Conservation (phyloP, 23 red algal genomes). For the Agarophyton chilense region DNA sequence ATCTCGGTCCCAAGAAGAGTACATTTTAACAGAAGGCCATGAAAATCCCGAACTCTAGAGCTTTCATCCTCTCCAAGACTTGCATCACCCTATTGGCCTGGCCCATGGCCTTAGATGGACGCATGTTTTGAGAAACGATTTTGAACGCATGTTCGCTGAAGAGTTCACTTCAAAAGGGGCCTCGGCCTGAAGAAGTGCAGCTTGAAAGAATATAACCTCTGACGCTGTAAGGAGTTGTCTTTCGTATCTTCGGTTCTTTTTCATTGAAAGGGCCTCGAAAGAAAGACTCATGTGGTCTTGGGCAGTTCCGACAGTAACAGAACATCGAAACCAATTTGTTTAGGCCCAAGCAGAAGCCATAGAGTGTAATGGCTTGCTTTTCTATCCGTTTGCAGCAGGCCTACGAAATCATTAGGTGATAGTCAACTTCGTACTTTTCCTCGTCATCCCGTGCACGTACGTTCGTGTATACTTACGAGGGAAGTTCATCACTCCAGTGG, state of each 20-base stretch:
- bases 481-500: neutral
- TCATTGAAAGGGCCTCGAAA: neutral
- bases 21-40: neutral
- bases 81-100: neutral
- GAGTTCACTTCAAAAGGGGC: neutral
- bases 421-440: neutral
- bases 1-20: neutral
- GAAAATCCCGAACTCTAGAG: neutral
- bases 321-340: neutral
- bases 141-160: neutral
- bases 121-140: neutral
- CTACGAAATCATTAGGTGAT: neutral
- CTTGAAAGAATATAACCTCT: neutral
- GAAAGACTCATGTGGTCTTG: neutral
- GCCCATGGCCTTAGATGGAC: neutral
- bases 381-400: conserved; percentile 1
- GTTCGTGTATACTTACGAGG: conserved; percentile 5
- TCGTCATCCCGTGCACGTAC: neutral
- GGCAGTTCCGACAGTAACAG: neutral
- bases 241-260: neutral
- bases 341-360: neutral
- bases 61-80: neutral
- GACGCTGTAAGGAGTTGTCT: neutral
- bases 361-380: neutral
- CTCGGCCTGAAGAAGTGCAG: neutral